Evolutionary conservation across 164 flowering plant genomes (phyloP).

Genomic region (Cinnamomum chago): DNA sequence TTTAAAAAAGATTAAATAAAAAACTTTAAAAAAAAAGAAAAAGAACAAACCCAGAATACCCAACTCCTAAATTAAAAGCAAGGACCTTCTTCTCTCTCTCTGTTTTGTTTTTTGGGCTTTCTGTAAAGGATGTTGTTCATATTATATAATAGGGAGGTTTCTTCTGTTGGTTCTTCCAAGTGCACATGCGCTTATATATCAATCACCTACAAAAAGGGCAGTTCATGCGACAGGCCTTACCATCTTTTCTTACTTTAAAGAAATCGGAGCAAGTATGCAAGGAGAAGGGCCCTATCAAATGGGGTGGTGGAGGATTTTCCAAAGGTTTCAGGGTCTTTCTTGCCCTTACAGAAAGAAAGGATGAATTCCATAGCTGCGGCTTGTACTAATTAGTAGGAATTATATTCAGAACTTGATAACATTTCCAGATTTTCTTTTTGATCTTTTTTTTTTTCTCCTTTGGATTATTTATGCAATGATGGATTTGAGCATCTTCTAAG

Average conservation of each 20-base stretch:
- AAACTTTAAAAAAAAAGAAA: too few species aligned
- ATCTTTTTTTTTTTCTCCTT: slow-evolving; percentile 23
- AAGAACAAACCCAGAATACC: too few species aligned
- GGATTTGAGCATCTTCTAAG: neutral
- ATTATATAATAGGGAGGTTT: neutral
- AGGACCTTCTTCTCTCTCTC: too few species aligned
- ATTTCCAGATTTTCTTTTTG: slow-evolving; percentile 26
- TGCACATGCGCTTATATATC: neutral
- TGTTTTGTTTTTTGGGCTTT: too few species aligned
- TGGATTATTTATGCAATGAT: slow-evolving; percentile 35
- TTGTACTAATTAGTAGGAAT: slow-evolving; percentile 56
- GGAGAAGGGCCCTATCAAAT: neutral
- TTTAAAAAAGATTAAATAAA: too few species aligned
- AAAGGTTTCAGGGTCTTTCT: slow-evolving; percentile 40
- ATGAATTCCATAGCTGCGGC: slow-evolving; percentile 20
- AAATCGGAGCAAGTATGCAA: neutral
- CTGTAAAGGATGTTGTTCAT: too few species aligned
- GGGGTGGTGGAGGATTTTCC: neutral
- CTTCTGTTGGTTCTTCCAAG: neutral
- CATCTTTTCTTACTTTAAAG: neutral
- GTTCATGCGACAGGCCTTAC: neutral
- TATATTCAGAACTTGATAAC: slow-evolving; percentile 27
- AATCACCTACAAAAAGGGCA: neutral
- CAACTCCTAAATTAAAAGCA: too few species aligned
- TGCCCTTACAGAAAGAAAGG: slow-evolving; percentile 28